Percentiles rank a stretch among this genome's conserved stretches.
phyloP scores from a whole-genome alignment of 192 early-diverging fungal species.

The Podila clonocystis region DNA sequence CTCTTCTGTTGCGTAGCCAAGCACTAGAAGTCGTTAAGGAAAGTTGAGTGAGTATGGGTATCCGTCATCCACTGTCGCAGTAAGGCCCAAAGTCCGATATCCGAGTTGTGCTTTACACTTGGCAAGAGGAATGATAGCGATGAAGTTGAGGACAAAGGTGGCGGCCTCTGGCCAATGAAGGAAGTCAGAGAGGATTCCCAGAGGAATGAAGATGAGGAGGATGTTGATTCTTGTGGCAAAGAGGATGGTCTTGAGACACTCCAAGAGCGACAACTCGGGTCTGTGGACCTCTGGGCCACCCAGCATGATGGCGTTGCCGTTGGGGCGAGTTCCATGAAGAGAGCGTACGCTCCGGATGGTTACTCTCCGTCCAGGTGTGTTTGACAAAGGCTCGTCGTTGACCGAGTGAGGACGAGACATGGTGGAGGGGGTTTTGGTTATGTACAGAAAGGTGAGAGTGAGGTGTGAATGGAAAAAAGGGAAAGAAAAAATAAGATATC shows the following conservation, averaged over 20 bases:
- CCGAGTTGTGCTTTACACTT: conserved; percentile 56
- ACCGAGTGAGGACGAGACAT: neutral
- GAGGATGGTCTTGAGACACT: conserved; percentile 57
- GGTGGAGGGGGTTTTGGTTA: neutral
- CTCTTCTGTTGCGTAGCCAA: conserved; percentile 48
- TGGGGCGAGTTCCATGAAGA: conserved; percentile 18
- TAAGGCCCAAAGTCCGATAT: too few relatives aligned
- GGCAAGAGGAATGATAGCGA: conserved; percentile 91
- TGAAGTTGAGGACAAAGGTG: conserved; percentile 88
- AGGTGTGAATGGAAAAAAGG: neutral
- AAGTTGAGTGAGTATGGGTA: too few relatives aligned
- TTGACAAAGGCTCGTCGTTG: conserved; percentile 24
- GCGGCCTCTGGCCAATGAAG: conserved; percentile 73
- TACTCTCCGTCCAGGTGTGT: conserved; percentile 14
- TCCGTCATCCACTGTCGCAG: too few relatives aligned
- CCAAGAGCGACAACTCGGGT: conserved; percentile 36
- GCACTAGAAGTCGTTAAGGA: conserved; percentile 7
- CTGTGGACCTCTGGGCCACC: conserved; percentile 4
- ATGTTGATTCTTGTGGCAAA: conserved; percentile 74
- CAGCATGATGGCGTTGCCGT: neutral
- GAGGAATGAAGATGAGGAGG: conserved; percentile 79
- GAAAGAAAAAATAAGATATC: neutral
- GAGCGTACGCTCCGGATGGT: conserved; percentile 34
- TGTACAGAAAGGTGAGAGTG: neutral
- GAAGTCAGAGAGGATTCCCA: conserved; percentile 74